Base-by-base conservation (phyloP, 129 eudicot genomes). In the Artemisia tridentata region DNA sequence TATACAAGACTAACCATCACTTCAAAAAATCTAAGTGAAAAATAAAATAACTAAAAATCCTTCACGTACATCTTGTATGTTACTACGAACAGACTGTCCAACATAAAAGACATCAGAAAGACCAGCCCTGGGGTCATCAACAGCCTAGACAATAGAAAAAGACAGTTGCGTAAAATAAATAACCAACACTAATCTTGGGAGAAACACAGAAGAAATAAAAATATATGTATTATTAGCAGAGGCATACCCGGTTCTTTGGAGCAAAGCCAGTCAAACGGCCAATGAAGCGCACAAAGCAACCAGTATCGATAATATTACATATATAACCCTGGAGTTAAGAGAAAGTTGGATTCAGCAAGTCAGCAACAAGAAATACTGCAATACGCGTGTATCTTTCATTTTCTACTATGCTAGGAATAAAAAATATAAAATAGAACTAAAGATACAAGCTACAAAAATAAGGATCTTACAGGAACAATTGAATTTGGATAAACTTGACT, bases 221-320 rank as follows among this genome's bases (percentile, higher is more conserved):
- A 11, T 19, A 53, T 12, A 16, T 14, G 27, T 73, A 20, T 31
- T 23, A 62, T 27, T 3, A 56, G 68, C 55, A 65, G 12, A 66
- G 63, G 16, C 47, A 51, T 78, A 91, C 96, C 95, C 87, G 83
- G 77, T 83, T 84, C 83, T 86, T 93, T 1, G 96, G 98, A 78
- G 87, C 86, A 83, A 93, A 93, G 38, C 96, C 98, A 68, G 98
- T 93, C 74, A 93, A 77, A 18, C 90, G 98, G 41, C 96, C 96
- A 80, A 92, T 11, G 73, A 77, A 92, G 64, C 98, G 95, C 73
- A 93, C 95, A 80, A 93, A 93, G 76, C 96, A 89, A 61, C 98
- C 98, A 58, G 83, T 80, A 60, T 89, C 96, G 54, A 93, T 93
- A 56, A 89, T 48, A 72, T 93, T 93, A 46, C 96, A 89, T 45